phyloP scores from a whole-genome alignment of 495 filamentous ascomycete genomes.

The Pseudomonodictys pantanalensis region DNA sequence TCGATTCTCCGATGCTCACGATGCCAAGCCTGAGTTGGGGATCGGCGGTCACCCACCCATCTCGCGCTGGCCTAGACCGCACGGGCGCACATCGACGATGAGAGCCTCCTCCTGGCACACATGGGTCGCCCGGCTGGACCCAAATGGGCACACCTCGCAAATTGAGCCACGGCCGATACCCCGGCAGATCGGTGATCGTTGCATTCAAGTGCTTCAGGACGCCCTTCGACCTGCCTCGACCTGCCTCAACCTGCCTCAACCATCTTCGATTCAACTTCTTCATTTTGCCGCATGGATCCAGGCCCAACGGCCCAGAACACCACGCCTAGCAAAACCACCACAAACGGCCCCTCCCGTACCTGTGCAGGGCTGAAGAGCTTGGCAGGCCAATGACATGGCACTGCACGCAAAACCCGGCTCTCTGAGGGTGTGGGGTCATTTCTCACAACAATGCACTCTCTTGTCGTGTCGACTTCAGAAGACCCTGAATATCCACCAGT shows the following conservation, averaged over 20 bases:
- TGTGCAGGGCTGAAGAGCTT: too few relatives aligned
- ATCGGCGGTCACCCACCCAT: not conserved
- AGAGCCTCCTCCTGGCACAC: not conserved
- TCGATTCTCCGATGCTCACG: not conserved
- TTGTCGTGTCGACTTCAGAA: not conserved
- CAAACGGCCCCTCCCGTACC: too few relatives aligned
- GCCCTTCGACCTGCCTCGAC: not conserved
- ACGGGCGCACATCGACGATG: conserved; percentile 10
- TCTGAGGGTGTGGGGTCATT: too few relatives aligned
- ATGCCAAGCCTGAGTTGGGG: not conserved
- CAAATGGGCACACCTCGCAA: not conserved
- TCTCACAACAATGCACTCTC: not conserved
- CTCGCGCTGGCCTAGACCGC: not conserved
- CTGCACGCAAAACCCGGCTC: too few relatives aligned
- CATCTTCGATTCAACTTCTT: too few relatives aligned
- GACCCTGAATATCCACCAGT: not conserved
- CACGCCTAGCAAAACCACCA: not conserved
- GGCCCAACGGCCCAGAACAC: too few relatives aligned
- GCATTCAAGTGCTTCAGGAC: not conserved
- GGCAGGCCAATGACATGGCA: too few relatives aligned
- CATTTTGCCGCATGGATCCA: too few relatives aligned
- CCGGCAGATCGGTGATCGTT: not conserved
- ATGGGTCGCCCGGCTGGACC: too few relatives aligned
- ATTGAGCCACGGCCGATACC: not conserved
- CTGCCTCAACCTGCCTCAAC: not conserved